These are phyloP conservation scores for Paragyromitra xinjiangensis DNA, from an alignment of 495 filamentous ascomycete species.

Conservation along the genomic window DNA sequence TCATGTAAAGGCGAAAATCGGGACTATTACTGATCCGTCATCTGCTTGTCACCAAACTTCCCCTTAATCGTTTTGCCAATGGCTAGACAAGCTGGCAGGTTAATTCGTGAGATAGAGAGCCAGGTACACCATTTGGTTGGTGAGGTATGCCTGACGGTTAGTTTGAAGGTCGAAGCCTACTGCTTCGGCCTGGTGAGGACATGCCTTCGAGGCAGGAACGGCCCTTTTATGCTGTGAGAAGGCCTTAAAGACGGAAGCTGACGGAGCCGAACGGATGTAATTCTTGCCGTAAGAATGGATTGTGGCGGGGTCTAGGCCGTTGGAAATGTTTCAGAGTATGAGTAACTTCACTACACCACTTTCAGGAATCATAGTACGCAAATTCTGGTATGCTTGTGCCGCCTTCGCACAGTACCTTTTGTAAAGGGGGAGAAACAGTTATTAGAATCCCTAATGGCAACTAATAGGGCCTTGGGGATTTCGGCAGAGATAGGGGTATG, in stretches of 20 bases:
- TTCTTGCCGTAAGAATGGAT: neutral
- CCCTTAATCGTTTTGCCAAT: neutral
- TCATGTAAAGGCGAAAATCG: neutral
- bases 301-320: neutral
- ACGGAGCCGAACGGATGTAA: constrained; percentile 10
- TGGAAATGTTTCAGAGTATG: neutral
- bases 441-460: neutral
- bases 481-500: neutral
- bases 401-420: neutral
- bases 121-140: neutral
- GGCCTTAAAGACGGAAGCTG: constrained; percentile 3
- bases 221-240: neutral
- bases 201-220: neutral
- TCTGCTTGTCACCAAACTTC: neutral
- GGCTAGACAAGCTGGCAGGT: no score
- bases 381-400: neutral
- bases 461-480: neutral
- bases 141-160: neutral
- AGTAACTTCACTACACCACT: neutral
- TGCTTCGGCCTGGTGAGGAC: neutral
- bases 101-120: no score
- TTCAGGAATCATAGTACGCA: neutral
- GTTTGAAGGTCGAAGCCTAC: neutral
- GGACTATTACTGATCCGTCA: neutral
- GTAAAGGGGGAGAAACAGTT: neutral